Conservation (phyloP, 2,329 filamentous ascomycete species). For the Xylariaceae sp. region DNA sequence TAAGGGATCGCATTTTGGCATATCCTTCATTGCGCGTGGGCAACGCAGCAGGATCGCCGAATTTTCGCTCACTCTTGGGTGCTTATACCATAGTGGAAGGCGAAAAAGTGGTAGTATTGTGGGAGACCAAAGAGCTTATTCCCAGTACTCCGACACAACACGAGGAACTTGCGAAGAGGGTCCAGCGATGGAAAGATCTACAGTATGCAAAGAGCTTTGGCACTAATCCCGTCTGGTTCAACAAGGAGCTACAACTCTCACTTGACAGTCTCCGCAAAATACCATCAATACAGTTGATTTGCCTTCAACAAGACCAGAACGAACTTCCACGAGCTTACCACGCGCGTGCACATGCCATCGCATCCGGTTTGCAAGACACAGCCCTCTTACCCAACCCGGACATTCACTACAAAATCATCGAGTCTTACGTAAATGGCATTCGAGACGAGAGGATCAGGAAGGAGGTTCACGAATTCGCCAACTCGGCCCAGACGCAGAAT, state of each 20-base stretch:
- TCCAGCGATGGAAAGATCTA: slow-evolving; percentile 47
- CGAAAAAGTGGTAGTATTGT: slow-evolving; percentile 49
- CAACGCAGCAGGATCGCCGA: slow-evolving; percentile 23
- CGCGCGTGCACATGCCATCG: slow-evolving; percentile 40
- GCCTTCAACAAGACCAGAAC: slow-evolving; percentile 51
- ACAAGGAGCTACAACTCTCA: slow-evolving; percentile 50
- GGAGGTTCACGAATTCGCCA: slow-evolving; percentile 37
- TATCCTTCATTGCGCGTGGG: slow-evolving; percentile 48
- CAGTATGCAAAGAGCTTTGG: slow-evolving; percentile 41
- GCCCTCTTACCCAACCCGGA: slow-evolving; percentile 18
- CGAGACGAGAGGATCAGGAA: slow-evolving; percentile 44
- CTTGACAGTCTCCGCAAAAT: slow-evolving; percentile 51
- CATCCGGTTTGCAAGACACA: slow-evolving; percentile 33
- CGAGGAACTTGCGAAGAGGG: slow-evolving; percentile 33
- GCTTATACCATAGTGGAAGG: slow-evolving; percentile 56
- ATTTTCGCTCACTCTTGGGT: slow-evolving; percentile 50
- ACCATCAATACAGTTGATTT: slow-evolving; percentile 51
- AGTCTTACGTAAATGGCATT: slow-evolving; percentile 54
- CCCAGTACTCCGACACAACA: slow-evolving; percentile 35
- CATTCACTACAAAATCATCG: slow-evolving; percentile 23
- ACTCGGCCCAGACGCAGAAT: slow-evolving; percentile 21
- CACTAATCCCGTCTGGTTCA: slow-evolving; percentile 47
- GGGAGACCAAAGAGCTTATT: slow-evolving; percentile 34
- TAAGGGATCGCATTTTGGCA: slow-evolving; percentile 44
- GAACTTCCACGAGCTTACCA: slow-evolving; percentile 53